phyloP scores from a whole-genome alignment of 1,284 basidiomycete species.

The Apiotrichum gracile region DNA sequence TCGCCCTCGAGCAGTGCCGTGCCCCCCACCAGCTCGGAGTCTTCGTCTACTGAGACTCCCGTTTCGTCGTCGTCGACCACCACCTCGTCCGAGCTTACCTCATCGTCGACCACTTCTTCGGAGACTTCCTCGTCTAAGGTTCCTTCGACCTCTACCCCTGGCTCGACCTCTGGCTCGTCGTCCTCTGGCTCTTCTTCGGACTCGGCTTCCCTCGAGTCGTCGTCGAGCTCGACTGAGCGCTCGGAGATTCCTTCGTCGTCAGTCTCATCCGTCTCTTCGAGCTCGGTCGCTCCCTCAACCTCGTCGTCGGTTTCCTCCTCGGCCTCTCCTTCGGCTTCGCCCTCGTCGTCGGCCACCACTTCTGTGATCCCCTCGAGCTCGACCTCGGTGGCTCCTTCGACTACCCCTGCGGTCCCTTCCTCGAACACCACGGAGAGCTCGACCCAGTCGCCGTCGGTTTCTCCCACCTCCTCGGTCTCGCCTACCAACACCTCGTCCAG shows the following conservation, averaged over 20 bases:
- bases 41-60: neutral
- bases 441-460: neutral
- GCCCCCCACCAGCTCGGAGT: neutral
- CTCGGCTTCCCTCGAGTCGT: too few species aligned
- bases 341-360: neutral
- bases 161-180: neutral
- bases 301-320: neutral
- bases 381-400: neutral
- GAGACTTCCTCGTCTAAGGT: slow-evolving; percentile 1
- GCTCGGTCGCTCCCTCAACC: neutral
- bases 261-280: neutral
- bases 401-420: neutral
- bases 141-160: neutral
- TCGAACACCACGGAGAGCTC: neutral
- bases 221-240: neutral
- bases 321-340: neutral
- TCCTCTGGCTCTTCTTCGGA: neutral
- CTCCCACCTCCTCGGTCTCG: neutral
- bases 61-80: neutral
- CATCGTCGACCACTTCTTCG: neutral
- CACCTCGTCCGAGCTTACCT: neutral
- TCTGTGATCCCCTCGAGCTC: neutral
- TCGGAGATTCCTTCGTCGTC: neutral
- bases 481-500: neutral
- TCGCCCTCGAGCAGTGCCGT: neutral